Evolutionary conservation across 495 filamentous ascomycete species (phyloP).

Genomic region (Aspergillus ostianus): DNA sequence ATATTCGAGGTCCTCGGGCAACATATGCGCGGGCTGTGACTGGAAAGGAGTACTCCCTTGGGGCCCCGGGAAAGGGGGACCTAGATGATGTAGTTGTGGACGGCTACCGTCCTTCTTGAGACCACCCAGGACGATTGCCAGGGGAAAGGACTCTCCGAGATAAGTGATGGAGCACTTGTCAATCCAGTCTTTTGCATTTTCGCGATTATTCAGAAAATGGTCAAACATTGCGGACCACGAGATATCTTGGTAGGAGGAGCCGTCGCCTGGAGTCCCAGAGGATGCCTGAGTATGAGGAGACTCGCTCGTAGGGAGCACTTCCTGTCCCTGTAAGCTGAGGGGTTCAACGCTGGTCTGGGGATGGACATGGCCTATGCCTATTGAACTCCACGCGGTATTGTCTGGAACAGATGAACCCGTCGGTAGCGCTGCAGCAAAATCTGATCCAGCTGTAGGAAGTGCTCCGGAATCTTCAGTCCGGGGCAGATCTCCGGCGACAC

Average conservation of each 20-base stretch:
- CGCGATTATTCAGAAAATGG: slow-evolving; percentile 2
- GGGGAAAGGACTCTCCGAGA: slow-evolving; percentile 7
- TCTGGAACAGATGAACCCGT: no score
- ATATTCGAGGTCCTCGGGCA: slow-evolving; percentile 4
- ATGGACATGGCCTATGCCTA: no score
- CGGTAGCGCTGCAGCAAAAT: no score
- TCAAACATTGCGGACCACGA: slow-evolving; percentile 3
- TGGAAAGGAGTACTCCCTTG: not conserved
- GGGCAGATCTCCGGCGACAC: slow-evolving; percentile 2
- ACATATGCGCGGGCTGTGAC: slow-evolving; percentile 2
- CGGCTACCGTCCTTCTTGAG: slow-evolving; percentile 4
- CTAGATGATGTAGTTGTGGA: slow-evolving; percentile 7
- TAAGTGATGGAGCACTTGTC: slow-evolving; percentile 10
- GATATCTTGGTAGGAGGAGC: slow-evolving; percentile 3
- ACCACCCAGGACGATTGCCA: slow-evolving; percentile 7
- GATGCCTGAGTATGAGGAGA: not conserved
- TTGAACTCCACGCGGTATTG: no score
- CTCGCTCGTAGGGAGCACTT: not conserved
- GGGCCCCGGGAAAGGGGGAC: not conserved
- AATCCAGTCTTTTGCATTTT: not conserved
- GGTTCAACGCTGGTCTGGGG: not conserved
- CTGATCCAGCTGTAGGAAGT: no score
- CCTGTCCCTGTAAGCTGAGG: not conserved
- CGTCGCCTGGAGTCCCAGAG: not conserved
- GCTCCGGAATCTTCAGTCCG: no score